phyloP scores from a whole-genome alignment of 805 yeast genomes.

The Schwanniomyces pseudopolymorphus region DNA sequence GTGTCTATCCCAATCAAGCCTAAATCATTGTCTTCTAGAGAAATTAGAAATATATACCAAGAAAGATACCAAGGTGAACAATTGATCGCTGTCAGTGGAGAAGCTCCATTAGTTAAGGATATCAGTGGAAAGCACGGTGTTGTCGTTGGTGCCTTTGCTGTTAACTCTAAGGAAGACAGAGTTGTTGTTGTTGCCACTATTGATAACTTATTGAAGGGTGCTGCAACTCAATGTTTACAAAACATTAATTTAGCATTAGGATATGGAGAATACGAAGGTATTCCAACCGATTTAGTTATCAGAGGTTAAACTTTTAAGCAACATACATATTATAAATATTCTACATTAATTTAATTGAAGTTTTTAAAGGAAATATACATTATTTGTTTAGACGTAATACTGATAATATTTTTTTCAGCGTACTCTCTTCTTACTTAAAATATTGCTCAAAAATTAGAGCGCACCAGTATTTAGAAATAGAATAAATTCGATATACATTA shows the following conservation, averaged over 20 bases:
- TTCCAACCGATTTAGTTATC: slow-evolving; percentile 67
- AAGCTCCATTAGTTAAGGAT: slow-evolving; percentile 89
- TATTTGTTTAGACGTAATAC: too few relatives aligned
- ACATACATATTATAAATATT: neutral
- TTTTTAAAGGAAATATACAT: neutral
- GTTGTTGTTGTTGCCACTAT: slow-evolving; percentile 94
- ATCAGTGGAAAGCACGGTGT: slow-evolving; percentile 94
- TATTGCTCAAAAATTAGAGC: neutral
- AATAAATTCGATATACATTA: neutral
- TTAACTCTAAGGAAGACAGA: slow-evolving; percentile 82
- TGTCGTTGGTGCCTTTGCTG: slow-evolving; percentile 93
- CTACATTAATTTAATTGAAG: neutral
- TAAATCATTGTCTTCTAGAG: slow-evolving; percentile 70
- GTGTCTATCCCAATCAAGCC: slow-evolving; percentile 81
- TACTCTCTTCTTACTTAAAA: too few relatives aligned
- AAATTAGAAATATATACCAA: slow-evolving; percentile 80
- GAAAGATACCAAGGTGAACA: slow-evolving; percentile 86
- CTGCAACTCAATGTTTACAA: slow-evolving; percentile 97
- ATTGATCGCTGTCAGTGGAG: slow-evolving; percentile 81
- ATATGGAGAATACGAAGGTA: slow-evolving; percentile 93
- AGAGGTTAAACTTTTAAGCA: slow-evolving; percentile 34
- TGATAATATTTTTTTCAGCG: too few relatives aligned
- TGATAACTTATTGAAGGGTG: slow-evolving; percentile 95
- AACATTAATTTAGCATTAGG: slow-evolving; percentile 89
- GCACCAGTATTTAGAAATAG: neutral